phyloP scores from a whole-genome alignment of 192 early-diverging fungal species.

The Allomyces javanicus region DNA sequence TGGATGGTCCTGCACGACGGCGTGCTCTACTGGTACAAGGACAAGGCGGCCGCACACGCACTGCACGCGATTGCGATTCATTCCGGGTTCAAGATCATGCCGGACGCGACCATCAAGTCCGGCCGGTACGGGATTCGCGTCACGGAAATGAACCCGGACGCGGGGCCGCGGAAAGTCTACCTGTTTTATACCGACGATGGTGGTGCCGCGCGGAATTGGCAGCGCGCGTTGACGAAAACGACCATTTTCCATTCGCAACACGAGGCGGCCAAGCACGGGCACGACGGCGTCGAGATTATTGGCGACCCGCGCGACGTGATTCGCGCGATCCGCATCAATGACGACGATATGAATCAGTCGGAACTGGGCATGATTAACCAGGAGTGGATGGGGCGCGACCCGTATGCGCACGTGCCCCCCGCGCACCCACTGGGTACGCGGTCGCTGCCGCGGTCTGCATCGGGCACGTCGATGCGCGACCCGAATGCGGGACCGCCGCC shows the following conservation, averaged over 20 bases:
- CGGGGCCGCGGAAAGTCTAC: neutral
- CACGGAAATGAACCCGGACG: neutral
- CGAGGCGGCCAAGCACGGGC: neutral
- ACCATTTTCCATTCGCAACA: neutral
- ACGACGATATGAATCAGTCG: neutral
- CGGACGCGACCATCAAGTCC: neutral
- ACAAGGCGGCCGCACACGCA: neutral
- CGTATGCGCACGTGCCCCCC: neutral
- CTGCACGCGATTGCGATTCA: neutral
- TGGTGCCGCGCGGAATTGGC: neutral
- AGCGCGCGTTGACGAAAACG: neutral
- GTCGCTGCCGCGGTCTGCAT: neutral
- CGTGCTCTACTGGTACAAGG: slow-evolving; percentile 7
- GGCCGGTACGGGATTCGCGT: neutral
- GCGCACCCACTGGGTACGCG: neutral
- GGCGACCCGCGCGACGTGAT: neutral
- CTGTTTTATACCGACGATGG: neutral
- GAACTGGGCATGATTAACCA: neutral
- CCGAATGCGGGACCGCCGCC: neutral
- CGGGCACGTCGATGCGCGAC: neutral
- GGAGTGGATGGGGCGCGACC: neutral
- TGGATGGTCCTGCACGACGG: slow-evolving; percentile 11
- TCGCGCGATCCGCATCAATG: neutral
- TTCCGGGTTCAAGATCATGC: neutral
- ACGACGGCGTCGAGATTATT: neutral